Evolutionary conservation across 2,329 filamentous ascomycete genomes (phyloP).

Genomic region (Cordyceps fumosorosea): DNA sequence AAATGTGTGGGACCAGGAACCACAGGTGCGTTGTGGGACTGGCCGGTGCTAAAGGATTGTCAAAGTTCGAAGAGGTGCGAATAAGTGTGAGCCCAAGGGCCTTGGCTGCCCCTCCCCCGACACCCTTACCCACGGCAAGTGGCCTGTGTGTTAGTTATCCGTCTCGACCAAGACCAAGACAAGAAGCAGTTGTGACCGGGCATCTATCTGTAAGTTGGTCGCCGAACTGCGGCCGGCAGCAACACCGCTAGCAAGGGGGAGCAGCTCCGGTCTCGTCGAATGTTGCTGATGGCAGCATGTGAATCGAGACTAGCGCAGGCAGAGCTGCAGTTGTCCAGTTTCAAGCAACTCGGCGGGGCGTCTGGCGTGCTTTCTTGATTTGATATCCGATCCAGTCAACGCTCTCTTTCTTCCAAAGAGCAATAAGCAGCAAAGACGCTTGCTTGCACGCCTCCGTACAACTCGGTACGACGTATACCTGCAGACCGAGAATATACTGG

Average conservation of each 20-base stretch:
- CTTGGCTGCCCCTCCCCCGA: background rate
- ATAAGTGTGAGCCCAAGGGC: background rate
- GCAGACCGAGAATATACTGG: background rate
- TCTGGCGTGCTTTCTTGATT: background rate
- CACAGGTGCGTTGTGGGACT: background rate
- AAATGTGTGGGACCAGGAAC: conserved; percentile 13
- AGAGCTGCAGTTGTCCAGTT: background rate
- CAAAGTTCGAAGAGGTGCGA: background rate
- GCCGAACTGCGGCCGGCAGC: background rate
- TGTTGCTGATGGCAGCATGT: background rate
- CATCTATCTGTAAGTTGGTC: background rate
- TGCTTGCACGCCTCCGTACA: too few relatives aligned
- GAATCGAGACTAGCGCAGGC: conserved; percentile 4
- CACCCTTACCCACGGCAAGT: conserved; percentile 11
- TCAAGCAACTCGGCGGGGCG: background rate
- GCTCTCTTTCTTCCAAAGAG: too few relatives aligned
- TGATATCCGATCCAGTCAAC: background rate
- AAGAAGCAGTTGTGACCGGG: background rate
- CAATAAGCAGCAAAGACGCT: too few relatives aligned
- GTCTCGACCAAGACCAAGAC: background rate
- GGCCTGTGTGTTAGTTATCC: conserved; percentile 1
- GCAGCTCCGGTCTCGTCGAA: conserved; percentile 2
- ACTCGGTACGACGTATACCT: background rate
- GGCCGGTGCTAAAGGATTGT: background rate
- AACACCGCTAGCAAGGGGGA: background rate